phyloP scores from a whole-genome alignment of 108 stramenopile genomes.

The Conticribra guillardii region DNA sequence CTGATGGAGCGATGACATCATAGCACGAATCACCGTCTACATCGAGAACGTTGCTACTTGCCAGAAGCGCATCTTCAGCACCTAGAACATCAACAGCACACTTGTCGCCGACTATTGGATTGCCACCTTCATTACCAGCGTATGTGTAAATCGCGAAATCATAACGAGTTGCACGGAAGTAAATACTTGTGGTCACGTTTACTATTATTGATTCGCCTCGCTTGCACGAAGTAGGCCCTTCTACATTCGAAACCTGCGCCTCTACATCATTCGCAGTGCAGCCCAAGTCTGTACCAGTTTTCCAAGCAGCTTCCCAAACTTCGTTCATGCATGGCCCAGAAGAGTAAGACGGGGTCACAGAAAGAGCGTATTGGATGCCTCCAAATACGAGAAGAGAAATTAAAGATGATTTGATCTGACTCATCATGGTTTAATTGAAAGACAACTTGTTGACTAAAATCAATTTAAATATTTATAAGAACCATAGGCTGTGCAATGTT shows the following conservation, averaged over 20 bases:
- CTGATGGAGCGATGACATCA: background rate
- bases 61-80: background rate
- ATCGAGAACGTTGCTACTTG: background rate
- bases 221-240: background rate
- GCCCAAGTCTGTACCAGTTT: background rate
- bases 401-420: background rate
- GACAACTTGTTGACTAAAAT: too few species aligned
- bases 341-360: background rate
- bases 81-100: background rate
- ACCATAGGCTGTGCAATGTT: too few species aligned
- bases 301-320: background rate
- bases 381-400: background rate
- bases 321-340: background rate
- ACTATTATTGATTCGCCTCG: background rate
- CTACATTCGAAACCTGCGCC: background rate
- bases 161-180: background rate
- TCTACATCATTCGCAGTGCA: background rate
- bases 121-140: background rate
- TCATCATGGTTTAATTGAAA: too few species aligned
- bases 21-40: background rate
- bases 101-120: background rate
- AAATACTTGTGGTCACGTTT: background rate
- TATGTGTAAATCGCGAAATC: background rate
- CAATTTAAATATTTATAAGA: too few species aligned
- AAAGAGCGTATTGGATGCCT: background rate